These are phyloP conservation scores for Phytophthora boehmeriae DNA, from an alignment of 352 stramenopile species.

Conservation along the genomic window DNA sequence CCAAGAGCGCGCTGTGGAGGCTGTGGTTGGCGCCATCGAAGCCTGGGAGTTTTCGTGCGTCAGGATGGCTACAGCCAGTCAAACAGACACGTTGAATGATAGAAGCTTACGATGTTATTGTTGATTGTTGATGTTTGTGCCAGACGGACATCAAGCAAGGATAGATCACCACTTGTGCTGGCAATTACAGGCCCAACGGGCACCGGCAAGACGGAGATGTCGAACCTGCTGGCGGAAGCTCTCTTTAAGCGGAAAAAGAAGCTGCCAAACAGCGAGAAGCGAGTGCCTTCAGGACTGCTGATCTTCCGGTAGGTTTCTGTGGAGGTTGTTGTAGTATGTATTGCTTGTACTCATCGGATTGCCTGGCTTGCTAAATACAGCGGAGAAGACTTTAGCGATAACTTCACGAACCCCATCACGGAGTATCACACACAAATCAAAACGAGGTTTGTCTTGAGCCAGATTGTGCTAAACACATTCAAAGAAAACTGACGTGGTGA, in stretches of 20 bases:
- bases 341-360: conserved; percentile 7
- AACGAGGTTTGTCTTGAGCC: conserved; percentile 40
- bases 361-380: conserved; percentile 28
- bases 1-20: conserved; percentile 68
- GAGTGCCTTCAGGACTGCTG: conserved; percentile 68
- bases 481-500: neutral
- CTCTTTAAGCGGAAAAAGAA: conserved; percentile 85
- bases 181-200: conserved; percentile 90
- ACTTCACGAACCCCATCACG: conserved; percentile 81
- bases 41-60: conserved; percentile 85
- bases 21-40: conserved; percentile 72
- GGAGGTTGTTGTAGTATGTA: neutral
- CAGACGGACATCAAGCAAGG: conserved; percentile 57
- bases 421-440: conserved; percentile 89
- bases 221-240: conserved; percentile 80
- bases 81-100: neutral
- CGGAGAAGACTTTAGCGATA: conserved; percentile 87
- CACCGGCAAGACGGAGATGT: conserved; percentile 92
- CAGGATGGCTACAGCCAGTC: neutral
- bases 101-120: neutral
- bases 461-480: neutral
- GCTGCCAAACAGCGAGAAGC: conserved; percentile 72
- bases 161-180: conserved; percentile 81
- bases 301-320: conserved; percentile 63
- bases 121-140: conserved; percentile 9